phyloP scores from a whole-genome alignment of 2,329 filamentous ascomycete genomes.

The Penicillium sp. region DNA sequence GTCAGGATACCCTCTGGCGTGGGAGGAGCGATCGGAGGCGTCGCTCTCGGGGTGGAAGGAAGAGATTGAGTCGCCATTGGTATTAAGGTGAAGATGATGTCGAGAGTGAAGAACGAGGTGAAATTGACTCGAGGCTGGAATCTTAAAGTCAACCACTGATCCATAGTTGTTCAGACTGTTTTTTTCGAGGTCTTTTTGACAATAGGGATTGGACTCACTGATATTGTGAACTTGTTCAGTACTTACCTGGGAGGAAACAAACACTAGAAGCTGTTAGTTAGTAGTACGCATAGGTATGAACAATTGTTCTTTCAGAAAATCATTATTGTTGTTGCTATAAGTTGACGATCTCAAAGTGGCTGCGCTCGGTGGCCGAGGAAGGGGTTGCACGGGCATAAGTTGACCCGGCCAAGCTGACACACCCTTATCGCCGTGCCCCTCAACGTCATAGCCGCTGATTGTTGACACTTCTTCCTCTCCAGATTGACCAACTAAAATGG shows the following conservation, averaged over 20 bases:
- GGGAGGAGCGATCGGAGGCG: conserved; percentile 28
- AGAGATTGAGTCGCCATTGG: conserved; percentile 36
- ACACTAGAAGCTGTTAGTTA: conserved; percentile 2
- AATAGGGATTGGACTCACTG: neutral
- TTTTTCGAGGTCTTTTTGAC: neutral
- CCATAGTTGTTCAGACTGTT: neutral
- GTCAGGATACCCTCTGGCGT: conserved; percentile 36
- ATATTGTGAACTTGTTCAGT: neutral
- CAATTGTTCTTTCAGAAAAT: neutral
- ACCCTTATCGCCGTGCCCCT: conserved; percentile 13
- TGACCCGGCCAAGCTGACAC: conserved; percentile 15
- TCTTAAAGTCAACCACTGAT: neutral
- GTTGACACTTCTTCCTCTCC: conserved; percentile 7
- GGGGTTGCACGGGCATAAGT: conserved; percentile 20
- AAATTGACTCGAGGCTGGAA: conserved; percentile 4
- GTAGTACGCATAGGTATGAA: neutral
- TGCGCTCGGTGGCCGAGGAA: conserved; percentile 1
- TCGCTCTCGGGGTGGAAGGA: conserved; percentile 45
- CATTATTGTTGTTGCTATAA: conserved; percentile 11
- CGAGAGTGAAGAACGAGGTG: neutral
- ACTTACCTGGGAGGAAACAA: neutral
- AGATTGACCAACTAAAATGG: conserved; percentile 30
- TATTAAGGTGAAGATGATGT: neutral
- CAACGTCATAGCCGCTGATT: conserved; percentile 21
- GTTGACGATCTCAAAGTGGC: conserved; percentile 5